Evolutionary conservation across 805 yeast species (phyloP), one percentile per base, ranked within the genome.

Genomic region (Nakazawaea sp.): DNA sequence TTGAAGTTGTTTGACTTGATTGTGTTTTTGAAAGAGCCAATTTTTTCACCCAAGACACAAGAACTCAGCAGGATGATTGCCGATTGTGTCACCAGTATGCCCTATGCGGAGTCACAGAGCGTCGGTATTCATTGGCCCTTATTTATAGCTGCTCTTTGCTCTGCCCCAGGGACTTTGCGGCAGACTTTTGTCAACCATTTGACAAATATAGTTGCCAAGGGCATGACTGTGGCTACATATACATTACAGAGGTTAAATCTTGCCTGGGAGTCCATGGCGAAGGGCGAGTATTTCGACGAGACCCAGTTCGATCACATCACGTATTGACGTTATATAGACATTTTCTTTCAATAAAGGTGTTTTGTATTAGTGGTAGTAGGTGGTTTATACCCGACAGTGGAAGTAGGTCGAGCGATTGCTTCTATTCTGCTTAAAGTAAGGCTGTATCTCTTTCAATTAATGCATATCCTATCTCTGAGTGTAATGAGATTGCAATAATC

Each of bases 71-170:
- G 18, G 13, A 21, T 32, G 35, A 30, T 40, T 11, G 34, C 41
- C 12, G 39, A 36, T 15, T 32, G 36, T 20, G 23, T 26, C n/a
- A 10, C 26, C 16, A 36, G 25, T 8, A 32, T 40, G 37, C 43
- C 43, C 3, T 40, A 40, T 23, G 24, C 31, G 15, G 32, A 18
- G 13, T 36, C 40, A 5, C 36, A 32, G n/a, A 30, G 37, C 21
- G 43, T 36, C n/a, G 43, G 43, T 18, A 33, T 36, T 11, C 43
- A 40, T 33, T 40, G 43, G 43, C 39, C 43, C 8, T 13, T 40
- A 25, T 40, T 27, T 27, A 20, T 36, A 4, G 31, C 32, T 12
- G 35, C 38, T 12, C 23, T 40, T 16, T 31, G 36, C n/a, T 30
- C 38, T 3, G 27, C 3, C 6, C 43, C 37, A 4, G 37, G 38